Conservation (phyloP, 192 early-diverging fungal species). For the Coemansia sp. region DNA sequence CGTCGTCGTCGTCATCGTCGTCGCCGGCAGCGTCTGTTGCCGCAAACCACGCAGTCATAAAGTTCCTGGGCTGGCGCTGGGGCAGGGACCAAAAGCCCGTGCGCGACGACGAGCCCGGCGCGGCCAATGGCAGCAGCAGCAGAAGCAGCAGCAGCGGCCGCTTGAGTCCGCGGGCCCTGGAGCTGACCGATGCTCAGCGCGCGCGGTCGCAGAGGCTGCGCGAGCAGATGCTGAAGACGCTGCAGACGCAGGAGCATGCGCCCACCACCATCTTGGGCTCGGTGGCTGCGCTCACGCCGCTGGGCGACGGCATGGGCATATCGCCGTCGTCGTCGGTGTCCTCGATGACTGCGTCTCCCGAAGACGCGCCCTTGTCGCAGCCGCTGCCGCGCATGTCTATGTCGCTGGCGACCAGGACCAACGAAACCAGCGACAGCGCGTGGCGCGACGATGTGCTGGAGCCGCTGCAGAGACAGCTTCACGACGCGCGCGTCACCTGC, state of each 20-base stretch:
- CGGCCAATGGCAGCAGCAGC: too few relatives aligned
- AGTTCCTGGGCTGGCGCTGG: constrained; percentile 50
- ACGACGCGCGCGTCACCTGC: constrained; percentile 43
- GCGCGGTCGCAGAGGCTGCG: constrained; percentile 35
- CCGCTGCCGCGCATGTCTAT: not conserved
- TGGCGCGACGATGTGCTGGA: constrained; percentile 49
- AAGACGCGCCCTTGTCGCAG: not conserved
- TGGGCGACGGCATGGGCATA: not conserved
- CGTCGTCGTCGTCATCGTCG: not conserved
- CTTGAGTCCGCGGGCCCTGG: constrained; percentile 33
- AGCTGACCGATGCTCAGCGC: constrained; percentile 33
- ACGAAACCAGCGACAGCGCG: constrained; percentile 15
- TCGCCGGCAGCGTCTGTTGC: not conserved
- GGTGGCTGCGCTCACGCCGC: not conserved
- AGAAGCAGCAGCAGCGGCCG: too few relatives aligned
- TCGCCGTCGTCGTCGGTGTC: not conserved
- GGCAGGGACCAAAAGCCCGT: constrained; percentile 17
- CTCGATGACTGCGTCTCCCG: not conserved
- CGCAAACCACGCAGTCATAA: constrained; percentile 20
- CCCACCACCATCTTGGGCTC: constrained; percentile 26
- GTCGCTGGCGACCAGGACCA: not conserved
- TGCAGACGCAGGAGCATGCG: constrained; percentile 32
- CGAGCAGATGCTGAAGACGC: constrained; percentile 37
- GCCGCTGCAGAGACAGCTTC: constrained; percentile 43
- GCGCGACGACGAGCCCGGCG: not conserved